Evolutionary conservation across 257 asterid genomes (phyloP).

Genomic region (Perilla frutescens): DNA sequence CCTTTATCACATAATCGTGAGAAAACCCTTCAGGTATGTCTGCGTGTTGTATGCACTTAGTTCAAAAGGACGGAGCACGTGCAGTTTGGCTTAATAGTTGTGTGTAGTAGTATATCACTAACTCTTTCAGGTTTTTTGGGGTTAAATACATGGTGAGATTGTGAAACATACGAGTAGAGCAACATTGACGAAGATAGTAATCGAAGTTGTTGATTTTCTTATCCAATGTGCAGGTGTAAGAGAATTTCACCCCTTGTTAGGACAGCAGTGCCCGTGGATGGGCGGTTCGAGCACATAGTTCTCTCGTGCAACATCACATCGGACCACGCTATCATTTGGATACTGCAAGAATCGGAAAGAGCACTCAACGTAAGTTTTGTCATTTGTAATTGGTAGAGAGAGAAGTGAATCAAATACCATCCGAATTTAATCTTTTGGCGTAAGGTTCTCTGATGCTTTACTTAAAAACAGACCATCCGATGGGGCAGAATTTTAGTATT

Average conservation of each 20-base stretch:
- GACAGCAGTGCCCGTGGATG: conserved; percentile 98
- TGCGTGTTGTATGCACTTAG: too few relatives aligned
- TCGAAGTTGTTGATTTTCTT: conserved; percentile 7
- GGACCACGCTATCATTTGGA: conserved; percentile 80
- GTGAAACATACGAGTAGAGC: too few relatives aligned
- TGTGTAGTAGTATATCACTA: too few relatives aligned
- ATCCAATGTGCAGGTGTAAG: conserved; percentile 61
- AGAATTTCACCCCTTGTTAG: conserved; percentile 70
- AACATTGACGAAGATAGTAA: too few relatives aligned
- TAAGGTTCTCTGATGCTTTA: too few relatives aligned
- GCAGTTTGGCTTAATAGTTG: too few relatives aligned
- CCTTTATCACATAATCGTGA: conserved; percentile 86
- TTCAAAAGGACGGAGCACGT: too few relatives aligned
- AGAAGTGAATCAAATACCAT: too few relatives aligned
- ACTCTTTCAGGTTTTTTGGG: too few relatives aligned
- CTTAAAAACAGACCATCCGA: background rate
- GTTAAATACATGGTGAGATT: too few relatives aligned
- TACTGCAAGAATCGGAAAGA: conserved; percentile 74
- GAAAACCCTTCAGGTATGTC: conserved; percentile 90
- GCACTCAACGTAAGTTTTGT: conserved; percentile 74
- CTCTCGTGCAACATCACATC: conserved; percentile 85
- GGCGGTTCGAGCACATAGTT: conserved; percentile 96
- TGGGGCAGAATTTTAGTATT: too few relatives aligned
- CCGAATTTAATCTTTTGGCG: too few relatives aligned
- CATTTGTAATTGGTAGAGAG: conserved; percentile 11